A percentile compares a stretch with the other conserved stretches of the same genome.
Conservation (phyloP, 495 filamentous ascomycete species). For the Glutinoglossum americanum region DNA sequence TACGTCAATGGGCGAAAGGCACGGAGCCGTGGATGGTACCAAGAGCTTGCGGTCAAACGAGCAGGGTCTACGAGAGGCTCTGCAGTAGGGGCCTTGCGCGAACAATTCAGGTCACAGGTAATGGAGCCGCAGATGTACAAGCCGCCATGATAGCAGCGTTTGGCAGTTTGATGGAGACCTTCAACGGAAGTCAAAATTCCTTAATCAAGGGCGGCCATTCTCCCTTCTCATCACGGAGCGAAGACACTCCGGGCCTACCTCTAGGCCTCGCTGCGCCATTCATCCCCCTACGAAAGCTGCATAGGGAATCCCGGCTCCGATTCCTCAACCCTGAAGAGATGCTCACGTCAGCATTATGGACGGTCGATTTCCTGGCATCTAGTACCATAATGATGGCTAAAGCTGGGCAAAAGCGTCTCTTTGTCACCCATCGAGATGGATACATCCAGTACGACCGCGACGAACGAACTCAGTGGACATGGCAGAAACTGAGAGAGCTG, state of each 20-base stretch:
- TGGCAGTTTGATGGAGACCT: slow-evolving; percentile 24
- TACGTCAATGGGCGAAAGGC: slow-evolving; percentile 19
- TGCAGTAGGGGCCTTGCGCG: slow-evolving; percentile 44
- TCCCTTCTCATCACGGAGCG: background rate
- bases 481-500: slow-evolving; percentile 35
- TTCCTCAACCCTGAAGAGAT: slow-evolving; percentile 45
- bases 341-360: slow-evolving; percentile 43
- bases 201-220: background rate
- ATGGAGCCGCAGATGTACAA: slow-evolving; percentile 38
- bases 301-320: slow-evolving; percentile 41
- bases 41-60: slow-evolving; percentile 31
- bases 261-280: slow-evolving; percentile 28
- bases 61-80: slow-evolving; percentile 35
- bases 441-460: slow-evolving; percentile 32
- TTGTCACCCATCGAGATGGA: slow-evolving; percentile 40
- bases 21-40: slow-evolving; percentile 31
- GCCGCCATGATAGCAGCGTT: slow-evolving; percentile 36
- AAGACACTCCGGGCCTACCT: slow-evolving; percentile 1
- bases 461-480: slow-evolving; percentile 31
- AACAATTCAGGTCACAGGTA: slow-evolving; percentile 29
- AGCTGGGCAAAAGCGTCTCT: slow-evolving; percentile 34
- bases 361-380: slow-evolving; percentile 37
- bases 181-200: slow-evolving; percentile 6
- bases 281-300: slow-evolving; percentile 47
- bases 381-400: slow-evolving; percentile 38